Percentiles rank a stretch among this genome's conserved stretches.
Evolutionary conservation across 441 rosid genomes (phyloP).

Genomic region (Brassica balearica): DNA sequence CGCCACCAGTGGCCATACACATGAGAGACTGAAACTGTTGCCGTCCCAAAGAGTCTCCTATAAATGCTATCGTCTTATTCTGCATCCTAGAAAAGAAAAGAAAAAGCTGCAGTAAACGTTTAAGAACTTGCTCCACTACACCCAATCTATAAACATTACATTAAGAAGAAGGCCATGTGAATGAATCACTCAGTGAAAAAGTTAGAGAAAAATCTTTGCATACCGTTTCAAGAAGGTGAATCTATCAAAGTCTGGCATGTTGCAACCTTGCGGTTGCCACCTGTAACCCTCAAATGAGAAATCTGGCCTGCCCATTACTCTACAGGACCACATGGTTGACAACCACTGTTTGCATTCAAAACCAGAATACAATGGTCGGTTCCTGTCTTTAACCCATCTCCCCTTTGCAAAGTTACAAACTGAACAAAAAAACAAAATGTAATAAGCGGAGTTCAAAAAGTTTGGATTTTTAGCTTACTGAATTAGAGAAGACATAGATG

Average conservation of each 20-base stretch:
- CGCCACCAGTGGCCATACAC: slow-evolving; percentile 81
- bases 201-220: neutral
- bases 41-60: slow-evolving; percentile 84
- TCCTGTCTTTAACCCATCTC: slow-evolving; percentile 71
- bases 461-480: neutral
- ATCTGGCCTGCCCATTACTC: slow-evolving; percentile 71
- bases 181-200: neutral
- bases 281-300: slow-evolving; percentile 75
- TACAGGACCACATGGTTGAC: slow-evolving; percentile 93
- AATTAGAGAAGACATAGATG: neutral
- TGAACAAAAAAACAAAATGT: slow-evolving; percentile 34
- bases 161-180: neutral
- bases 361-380: slow-evolving; percentile 78
- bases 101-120: slow-evolving; percentile 9
- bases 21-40: slow-evolving; percentile 83
- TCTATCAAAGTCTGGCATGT: slow-evolving; percentile 65
- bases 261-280: slow-evolving; percentile 82
- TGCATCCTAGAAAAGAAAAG: slow-evolving; percentile 56
- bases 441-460: neutral
- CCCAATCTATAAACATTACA: neutral
- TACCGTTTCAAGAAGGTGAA: slow-evolving; percentile 74
- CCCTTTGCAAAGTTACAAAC: slow-evolving; percentile 89
- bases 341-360: slow-evolving; percentile 82
- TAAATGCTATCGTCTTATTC: slow-evolving; percentile 75
- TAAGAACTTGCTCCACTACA: neutral